Base-by-base conservation (phyloP, 768 basidiomycete species). In the Russula olivacea region DNA sequence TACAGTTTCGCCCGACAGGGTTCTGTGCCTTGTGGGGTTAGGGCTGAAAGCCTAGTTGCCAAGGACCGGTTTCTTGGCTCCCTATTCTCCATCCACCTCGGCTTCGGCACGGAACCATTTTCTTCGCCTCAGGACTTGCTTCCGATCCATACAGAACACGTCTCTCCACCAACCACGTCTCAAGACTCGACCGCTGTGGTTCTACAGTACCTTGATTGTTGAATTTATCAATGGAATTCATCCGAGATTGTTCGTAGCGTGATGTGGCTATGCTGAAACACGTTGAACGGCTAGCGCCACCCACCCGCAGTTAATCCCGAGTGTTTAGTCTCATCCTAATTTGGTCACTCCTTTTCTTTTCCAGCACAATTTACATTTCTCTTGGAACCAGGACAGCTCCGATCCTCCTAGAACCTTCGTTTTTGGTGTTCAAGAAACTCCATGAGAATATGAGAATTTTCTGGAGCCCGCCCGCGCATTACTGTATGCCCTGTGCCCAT, bases 21-120 rank as follows among this genome's bases (percentile, higher is more conserved):
- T 64, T 64, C 25, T 50, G 58, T 64, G 54, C 54, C 63, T 64
- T 38, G 14, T 60, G 50, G 54, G 63, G 63, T 56, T 55, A 64
- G 63, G 63, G 58, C 36, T 51, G 21, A 53, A 52, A 38, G 19
- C 34, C 43, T 40, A 32, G 45, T 52, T 53, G 28, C 45, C 54
- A 49, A 50, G 54, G 40, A 21, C 61, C 61, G 21, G 50, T 58
- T 5, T 9, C 15, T 48, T 49, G 62, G 62, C 52, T 51, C 51
- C 51, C 15, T 5, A 34, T 21, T n/a, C 6, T 38, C 34, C 40
- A 21, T 47, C 32, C 43, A 47, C 56, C 28, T 58, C 58, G 58
- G 58, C 62, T 63, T 63, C 62, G 58, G 62, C 62, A 54, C 62
- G 62, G 62, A 63, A 54, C 32, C 56, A 43, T 12, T 12, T 32